Conservation (phyloP, 257 asterid genomes). For the Salvia splendens region DNA sequence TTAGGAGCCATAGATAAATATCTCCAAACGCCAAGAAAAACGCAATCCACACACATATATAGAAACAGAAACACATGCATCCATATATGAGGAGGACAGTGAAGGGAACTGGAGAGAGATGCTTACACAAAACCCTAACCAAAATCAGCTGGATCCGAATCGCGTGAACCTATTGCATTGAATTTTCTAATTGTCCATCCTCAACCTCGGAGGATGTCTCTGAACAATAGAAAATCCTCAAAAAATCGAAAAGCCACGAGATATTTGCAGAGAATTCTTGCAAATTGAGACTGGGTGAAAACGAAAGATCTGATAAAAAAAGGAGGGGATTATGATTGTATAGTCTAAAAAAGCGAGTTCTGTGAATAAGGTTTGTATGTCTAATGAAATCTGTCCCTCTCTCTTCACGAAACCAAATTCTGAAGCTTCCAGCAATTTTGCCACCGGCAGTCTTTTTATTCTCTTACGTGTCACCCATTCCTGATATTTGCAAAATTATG, state of each 20-base stretch:
- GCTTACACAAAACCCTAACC: constrained; percentile 41
- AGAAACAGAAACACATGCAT: constrained; percentile 19
- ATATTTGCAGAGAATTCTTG: constrained; percentile 22
- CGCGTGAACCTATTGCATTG: constrained; percentile 29
- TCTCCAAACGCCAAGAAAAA: constrained; percentile 15
- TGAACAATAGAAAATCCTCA: constrained; percentile 23
- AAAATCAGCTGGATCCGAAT: constrained; percentile 39
- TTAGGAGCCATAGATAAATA: background rate
- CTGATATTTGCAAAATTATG: too few species aligned
- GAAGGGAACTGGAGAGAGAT: background rate
- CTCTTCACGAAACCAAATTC: constrained; percentile 44
- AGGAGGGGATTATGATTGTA: background rate
- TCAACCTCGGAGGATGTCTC: constrained; percentile 12
- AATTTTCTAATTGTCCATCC: constrained; percentile 18
- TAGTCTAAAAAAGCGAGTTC: background rate
- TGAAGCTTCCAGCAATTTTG: constrained; percentile 51
- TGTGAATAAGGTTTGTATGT: background rate
- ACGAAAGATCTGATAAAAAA: constrained; percentile 37
- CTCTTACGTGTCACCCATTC: constrained; percentile 34
- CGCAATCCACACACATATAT: constrained; percentile 28
- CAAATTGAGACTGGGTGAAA: constrained; percentile 37
- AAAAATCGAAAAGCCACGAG: constrained; percentile 19
- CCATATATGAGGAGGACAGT: constrained; percentile 21
- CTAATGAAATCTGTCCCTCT: constrained; percentile 24
- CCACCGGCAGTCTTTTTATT: constrained; percentile 26